Evolutionary conservation across 2,329 filamentous ascomycete species (phyloP).

Genomic region (Fusarium compactum): DNA sequence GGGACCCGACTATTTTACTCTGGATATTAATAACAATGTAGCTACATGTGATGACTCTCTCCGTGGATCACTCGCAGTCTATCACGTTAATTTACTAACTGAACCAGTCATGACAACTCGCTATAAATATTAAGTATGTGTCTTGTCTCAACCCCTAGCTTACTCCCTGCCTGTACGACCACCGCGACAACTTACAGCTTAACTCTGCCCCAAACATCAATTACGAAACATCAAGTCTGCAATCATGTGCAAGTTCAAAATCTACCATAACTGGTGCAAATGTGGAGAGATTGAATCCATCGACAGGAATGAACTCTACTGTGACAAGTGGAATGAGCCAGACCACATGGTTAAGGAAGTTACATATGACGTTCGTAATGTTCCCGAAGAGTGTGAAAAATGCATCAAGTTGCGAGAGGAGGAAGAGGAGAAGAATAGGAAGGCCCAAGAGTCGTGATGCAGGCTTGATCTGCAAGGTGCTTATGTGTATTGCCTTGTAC

Average conservation of each 20-base stretch:
- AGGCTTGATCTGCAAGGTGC: background rate
- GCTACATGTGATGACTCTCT: background rate
- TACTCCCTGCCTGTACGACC: rapidly evolving
- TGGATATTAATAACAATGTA: background rate
- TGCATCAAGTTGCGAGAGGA: background rate
- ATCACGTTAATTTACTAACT: rapidly evolving
- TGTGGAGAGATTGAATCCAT: background rate
- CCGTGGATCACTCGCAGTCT: rapidly evolving
- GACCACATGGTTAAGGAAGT: background rate
- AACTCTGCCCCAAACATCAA: rapidly evolving
- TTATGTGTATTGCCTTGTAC: too few relatives aligned
- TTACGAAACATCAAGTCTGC: rapidly evolving
- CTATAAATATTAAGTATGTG: background rate
- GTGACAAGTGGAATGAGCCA: background rate
- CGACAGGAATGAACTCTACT: background rate
- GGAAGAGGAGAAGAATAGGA: background rate
- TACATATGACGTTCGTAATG: background rate
- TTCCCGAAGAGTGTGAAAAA: background rate
- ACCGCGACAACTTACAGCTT: background rate
- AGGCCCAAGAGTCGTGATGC: background rate
- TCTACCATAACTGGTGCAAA: background rate
- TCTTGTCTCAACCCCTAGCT: background rate
- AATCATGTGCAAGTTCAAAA: background rate
- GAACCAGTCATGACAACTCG: background rate
- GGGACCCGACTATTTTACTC: background rate